Percentiles rank a stretch among this genome's conserved stretches.
phyloP scores from a whole-genome alignment of 2,329 filamentous ascomycete species.

The Dactylella cylindrospora region DNA sequence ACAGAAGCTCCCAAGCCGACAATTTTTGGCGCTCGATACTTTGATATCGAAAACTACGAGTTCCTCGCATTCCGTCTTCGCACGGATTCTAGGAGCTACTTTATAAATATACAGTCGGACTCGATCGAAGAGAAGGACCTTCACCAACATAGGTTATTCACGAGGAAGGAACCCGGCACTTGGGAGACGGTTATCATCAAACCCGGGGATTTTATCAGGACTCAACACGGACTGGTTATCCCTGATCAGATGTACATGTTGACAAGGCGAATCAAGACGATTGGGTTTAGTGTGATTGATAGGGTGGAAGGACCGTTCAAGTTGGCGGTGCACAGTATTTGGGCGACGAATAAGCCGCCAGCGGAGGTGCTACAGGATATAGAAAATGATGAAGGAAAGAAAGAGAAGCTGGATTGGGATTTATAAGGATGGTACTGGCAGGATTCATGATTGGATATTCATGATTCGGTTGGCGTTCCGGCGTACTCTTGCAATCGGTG shows the following conservation, averaged over 20 bases:
- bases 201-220: conserved; percentile 90
- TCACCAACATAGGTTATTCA: conserved; percentile 87
- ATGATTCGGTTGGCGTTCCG: no score
- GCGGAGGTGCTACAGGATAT: conserved; percentile 30
- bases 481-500: no score
- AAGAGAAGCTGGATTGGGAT: conserved; percentile 41
- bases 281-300: conserved; percentile 88
- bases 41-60: conserved; percentile 85
- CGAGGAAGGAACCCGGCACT: conserved; percentile 68
- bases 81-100: conserved; percentile 87
- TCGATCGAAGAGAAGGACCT: conserved; percentile 91
- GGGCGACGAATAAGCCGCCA: conserved; percentile 63
- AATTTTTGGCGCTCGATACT: conserved; percentile 80
- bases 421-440: no score
- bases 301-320: conserved; percentile 85
- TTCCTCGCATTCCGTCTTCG: conserved; percentile 87
- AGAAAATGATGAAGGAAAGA: conserved; percentile 21
- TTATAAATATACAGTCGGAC: conserved; percentile 94
- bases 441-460: no score
- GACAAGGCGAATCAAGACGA: conserved; percentile 77
- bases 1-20: conserved; percentile 75
- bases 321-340: conserved; percentile 79
- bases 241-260: conserved; percentile 91
- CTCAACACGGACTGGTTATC: conserved; percentile 86
- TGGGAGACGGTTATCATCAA: conserved; percentile 89